Evolutionary conservation across 2,329 filamentous ascomycete species (phyloP), one percentile per base, ranked within the genome.

Genomic region (Ciborinia camelliae): DNA sequence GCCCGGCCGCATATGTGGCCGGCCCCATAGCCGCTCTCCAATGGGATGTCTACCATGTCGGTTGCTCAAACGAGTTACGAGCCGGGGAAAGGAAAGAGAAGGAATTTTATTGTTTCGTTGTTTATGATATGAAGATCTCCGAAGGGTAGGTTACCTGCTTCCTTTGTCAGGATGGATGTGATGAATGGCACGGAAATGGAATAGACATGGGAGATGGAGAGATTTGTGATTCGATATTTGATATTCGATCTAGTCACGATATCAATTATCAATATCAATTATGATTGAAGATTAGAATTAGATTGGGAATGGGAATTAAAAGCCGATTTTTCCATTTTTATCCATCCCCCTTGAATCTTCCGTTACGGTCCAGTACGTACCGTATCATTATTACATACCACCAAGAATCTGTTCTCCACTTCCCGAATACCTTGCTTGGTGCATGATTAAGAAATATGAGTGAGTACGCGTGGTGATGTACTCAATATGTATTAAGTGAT

Each of bases 31-130:
- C 62, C 62, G 53, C 43, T 39, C 62, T 59, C 62, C 62, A 59
- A 63, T 63, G 48, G 62, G 62, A 59, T 41, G 30, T n/a, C 15
- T 48, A 43, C 62, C 62, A 63, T 59, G 18, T 50, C 32, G 32
- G 41, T 59, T 50, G 23, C 53, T 63, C 43, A 41, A 48, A 58
- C 20, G 23, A 41, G 32, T n/a, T 52, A 58, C 20, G 23, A 41
- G 32, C 26, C 62, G 43, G 52, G 32, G 37, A 15, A 26, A 47
- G 61, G 52, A 12, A 48, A 37, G 32, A 28, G 10, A 26, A 47
- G 61, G 52, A 12, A 48, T 28, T 43, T 59, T 47, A n/a, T 37
- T 47, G 12, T 20, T n/a, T 57, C 20, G 41, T 47, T 35, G 12
- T 43, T 43, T n/a, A 45, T 57, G 8, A 12, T 8, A 37, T 59